Evolutionary conservation across 2,329 filamentous ascomycete genomes (phyloP).

Genomic region (Paraphoma sp.): DNA sequence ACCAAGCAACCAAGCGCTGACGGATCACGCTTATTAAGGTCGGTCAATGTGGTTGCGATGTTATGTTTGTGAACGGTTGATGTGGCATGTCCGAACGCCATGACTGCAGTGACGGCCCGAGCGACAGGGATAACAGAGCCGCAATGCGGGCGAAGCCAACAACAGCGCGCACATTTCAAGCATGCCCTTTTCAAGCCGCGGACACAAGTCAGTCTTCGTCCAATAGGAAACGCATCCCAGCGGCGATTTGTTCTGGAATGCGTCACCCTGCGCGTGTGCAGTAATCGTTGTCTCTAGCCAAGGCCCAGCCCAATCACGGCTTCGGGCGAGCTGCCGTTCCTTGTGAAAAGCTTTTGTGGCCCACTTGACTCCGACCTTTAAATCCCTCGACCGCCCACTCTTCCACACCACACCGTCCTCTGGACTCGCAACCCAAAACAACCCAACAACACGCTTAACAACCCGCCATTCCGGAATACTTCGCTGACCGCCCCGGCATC

Average conservation of each 20-base stretch:
- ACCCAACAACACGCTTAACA: background rate
- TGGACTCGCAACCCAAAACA: constrained; percentile 22
- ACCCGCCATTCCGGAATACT: background rate
- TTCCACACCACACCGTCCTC: constrained; percentile 29
- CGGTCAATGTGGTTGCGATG: background rate
- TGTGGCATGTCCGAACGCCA: constrained; percentile 24
- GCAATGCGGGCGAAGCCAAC: constrained; percentile 5
- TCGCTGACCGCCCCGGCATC: constrained; percentile 8
- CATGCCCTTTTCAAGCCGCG: constrained; percentile 5
- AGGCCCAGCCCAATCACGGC: constrained; percentile 15
- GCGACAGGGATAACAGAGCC: constrained; percentile 1
- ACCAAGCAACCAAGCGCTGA: too few relatives aligned
- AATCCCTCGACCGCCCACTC: constrained; percentile 12
- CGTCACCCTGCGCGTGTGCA: constrained; percentile 8
- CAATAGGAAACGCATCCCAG: background rate
- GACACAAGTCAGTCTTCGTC: background rate
- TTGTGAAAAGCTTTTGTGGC: background rate
- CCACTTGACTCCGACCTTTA: constrained; percentile 1
- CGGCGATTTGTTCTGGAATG: background rate
- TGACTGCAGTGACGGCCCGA: background rate
- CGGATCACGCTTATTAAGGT: background rate
- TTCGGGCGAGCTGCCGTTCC: constrained; percentile 4
- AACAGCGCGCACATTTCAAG: background rate
- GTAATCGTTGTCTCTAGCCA: background rate
- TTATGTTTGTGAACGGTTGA: constrained; percentile 12